phyloP scores from a whole-genome alignment of 139 green algal species.

The Trebouxia sp. region DNA sequence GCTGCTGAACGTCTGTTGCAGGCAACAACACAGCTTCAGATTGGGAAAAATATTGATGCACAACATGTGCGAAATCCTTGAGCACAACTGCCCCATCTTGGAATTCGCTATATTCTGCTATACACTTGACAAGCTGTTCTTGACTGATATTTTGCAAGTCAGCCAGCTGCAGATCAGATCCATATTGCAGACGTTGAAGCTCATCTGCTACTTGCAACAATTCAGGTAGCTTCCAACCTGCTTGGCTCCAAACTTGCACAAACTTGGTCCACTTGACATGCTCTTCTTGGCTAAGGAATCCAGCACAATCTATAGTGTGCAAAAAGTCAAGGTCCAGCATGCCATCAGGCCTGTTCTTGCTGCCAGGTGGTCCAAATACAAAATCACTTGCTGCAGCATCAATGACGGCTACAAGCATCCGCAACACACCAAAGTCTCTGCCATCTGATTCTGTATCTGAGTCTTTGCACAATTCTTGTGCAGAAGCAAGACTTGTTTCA shows the following conservation, averaged over 20 bases:
- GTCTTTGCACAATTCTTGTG: too few relatives aligned
- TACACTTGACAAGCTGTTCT: not conserved
- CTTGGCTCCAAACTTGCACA: not conserved
- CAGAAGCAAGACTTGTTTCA: too few relatives aligned
- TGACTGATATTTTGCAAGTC: not conserved
- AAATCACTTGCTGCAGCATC: not conserved
- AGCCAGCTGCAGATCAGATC: slow-evolving; percentile 1
- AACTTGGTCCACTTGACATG: not conserved
- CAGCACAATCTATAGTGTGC: not conserved
- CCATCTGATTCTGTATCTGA: not conserved
- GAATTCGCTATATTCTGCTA: not conserved
- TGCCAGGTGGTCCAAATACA: not conserved
- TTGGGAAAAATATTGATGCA: too few relatives aligned
- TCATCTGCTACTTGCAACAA: not conserved
- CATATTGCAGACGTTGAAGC: not conserved
- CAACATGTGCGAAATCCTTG: too few relatives aligned
- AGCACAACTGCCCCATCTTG: too few relatives aligned
- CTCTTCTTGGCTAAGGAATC: not conserved
- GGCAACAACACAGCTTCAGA: too few relatives aligned
- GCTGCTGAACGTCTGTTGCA: too few relatives aligned
- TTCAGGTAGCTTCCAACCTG: not conserved
- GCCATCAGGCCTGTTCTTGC: not conserved
- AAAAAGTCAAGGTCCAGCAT: slow-evolving; percentile 1
- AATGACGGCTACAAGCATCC: slow-evolving; percentile 6
- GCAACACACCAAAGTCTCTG: not conserved